Conservation (phyloP, 192 early-diverging fungal species). For the Coemansia reversa region DNA sequence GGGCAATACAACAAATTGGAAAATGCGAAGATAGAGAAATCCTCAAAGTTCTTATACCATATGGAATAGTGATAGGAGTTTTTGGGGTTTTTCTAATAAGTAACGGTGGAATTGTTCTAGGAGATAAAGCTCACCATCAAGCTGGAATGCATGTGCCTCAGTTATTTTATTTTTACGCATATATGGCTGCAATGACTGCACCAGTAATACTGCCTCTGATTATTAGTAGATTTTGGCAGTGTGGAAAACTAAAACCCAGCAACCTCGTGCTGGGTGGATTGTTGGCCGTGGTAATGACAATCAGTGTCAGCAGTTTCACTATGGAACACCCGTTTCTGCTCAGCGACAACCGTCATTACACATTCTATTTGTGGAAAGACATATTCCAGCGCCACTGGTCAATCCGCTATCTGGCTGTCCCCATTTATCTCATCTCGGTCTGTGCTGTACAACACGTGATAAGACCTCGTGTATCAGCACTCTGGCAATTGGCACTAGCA, state of each 20-base stretch:
- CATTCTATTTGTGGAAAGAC: constrained; percentile 93
- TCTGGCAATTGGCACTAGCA: constrained; percentile 60
- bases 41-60: constrained; percentile 13
- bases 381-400: constrained; percentile 60
- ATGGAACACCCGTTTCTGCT: constrained; percentile 92
- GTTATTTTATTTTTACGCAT: constrained; percentile 78
- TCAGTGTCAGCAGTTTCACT: constrained; percentile 58
- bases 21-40: neutral
- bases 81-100: constrained; percentile 72
- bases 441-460: constrained; percentile 35
- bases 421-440: constrained; percentile 60
- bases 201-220: constrained; percentile 42
- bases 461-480: constrained; percentile 44
- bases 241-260: neutral
- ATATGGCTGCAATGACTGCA: constrained; percentile 53
- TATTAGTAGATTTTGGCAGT: neutral
- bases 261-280: neutral
- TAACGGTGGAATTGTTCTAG: constrained; percentile 86
- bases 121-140: constrained; percentile 84
- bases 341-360: constrained; percentile 93
- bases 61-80: constrained; percentile 18
- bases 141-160: constrained; percentile 79
- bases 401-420: constrained; percentile 62
- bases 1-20: constrained; percentile 1
- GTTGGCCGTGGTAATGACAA: constrained; percentile 19